Conservation (phyloP, 1,284 basidiomycete species). For the Exobasidium rhododendri region DNA sequence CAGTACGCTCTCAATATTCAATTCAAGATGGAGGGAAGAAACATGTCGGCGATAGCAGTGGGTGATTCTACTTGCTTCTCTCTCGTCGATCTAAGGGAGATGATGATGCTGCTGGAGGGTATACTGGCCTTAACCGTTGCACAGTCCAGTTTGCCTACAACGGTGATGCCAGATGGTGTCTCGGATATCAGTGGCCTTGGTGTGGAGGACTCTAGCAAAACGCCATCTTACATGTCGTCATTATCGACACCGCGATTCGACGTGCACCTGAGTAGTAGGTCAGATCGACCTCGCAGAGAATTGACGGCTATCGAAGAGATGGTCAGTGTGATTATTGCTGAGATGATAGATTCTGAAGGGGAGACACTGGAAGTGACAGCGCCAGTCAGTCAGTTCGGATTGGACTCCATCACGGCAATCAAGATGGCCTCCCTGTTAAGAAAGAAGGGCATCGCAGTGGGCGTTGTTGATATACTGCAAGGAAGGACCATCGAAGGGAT, state of each 20-base stretch:
- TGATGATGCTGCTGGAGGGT: conserved; percentile 23
- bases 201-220: conserved; percentile 12
- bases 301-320: conserved; percentile 19
- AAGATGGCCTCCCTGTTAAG: conserved; percentile 39
- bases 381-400: conserved; percentile 22
- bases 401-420: conserved; percentile 51
- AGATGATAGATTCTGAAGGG: conserved; percentile 14
- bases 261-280: background rate
- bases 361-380: background rate
- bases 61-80: conserved; percentile 25
- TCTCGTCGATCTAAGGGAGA: conserved; percentile 12
- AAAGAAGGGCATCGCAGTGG: conserved; percentile 25
- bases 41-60: conserved; percentile 29
- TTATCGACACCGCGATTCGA: background rate
- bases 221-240: background rate
- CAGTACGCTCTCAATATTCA: conserved; percentile 47
- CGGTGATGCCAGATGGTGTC: background rate
- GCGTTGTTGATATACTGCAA: conserved; percentile 35
- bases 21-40: conserved; percentile 26
- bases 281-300: no score
- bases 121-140: conserved; percentile 1
- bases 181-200: conserved; percentile 8
- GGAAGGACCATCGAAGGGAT: conserved; percentile 31
- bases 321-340: conserved; percentile 22
- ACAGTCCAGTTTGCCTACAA: background rate